Evolutionary conservation across 805 yeast genomes (phyloP), one percentile per base, ranked within the genome.

Genomic region (Yamadazyma sp.): DNA sequence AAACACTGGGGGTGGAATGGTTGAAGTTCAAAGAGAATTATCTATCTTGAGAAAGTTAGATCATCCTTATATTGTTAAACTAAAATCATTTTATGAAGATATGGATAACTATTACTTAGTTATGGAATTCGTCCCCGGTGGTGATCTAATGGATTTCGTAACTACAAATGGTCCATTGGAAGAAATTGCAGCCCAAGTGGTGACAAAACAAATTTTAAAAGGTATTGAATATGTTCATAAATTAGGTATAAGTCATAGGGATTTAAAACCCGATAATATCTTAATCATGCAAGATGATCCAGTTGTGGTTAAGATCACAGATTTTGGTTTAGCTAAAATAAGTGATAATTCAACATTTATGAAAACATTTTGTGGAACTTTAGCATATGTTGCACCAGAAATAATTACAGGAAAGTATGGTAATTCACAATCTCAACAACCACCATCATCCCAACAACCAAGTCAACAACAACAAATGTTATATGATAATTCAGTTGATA

Each of bases 351-450:
- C 88, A 7, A 78, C 95, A 2, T 79, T 84, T 43, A 82, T 93
- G 84, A 89, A 87, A 56, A 91, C 99, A 0, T 93, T 93, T 50
- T 93, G 99, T 62, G 99, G 99, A 1, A 93, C 99, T 0, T 59
- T 93, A 44, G 97, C 98, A 2, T 93, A 93, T 52, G 83, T 93
- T 32, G 98, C 99, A 0, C 99, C 99, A 0, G 99, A 93, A 56
- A 87, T 93, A 6, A 72, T 76, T 20, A 67, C 76, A 4, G 80
- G 80, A 2, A 75, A 75, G 40, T 71, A 65, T 47, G 78, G 75
- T 13, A 46, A 47, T 45, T 51, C 65, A 27, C 56, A 53, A 35
- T 19, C 20, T 4, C 31, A 17, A 22, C 19, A 18, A 10, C 18
- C 33, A 11, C 38, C 28, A 30, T 39, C 27, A 13, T 21, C 22